Evolutionary conservation across 164 flowering plant species (phyloP), one percentile per base, ranked within the genome.

Genomic region (Hamamelis virginiana): DNA sequence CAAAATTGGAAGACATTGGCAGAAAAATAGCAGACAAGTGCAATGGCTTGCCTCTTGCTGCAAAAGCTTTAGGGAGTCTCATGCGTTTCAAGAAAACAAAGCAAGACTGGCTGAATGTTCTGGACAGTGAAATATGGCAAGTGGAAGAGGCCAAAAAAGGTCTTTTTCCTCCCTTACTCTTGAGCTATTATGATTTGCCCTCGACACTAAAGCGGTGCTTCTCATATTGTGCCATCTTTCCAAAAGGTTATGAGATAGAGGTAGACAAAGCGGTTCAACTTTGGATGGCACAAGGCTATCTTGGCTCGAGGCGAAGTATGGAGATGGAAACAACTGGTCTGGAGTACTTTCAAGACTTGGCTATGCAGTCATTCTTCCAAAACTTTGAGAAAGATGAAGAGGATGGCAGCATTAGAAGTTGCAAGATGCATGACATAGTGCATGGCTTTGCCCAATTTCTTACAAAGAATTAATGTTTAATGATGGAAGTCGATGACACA

Each of bases 391-490:
- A 47, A 63, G 62, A 46, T 33, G 21, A 33, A 6, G 41, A 8
- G 16, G 70, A 59, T 43, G 65, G 62, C 1, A 25, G 41, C n/a
- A 47, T 41, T 10, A 25, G 9, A 12, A 11, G 38, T 0, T 69
- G 27, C 19, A 55, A 48, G 15, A 69, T 64, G 75, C 75, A 66
- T 43, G 59, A 72, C 9, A 50, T 72, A 12, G 66, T 66, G 27
- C 69, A 64, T 38, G 74, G 64, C n/a, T 71, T 71, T 57, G 69
- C 64, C 5, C 44, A 45, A 9, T 55, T 56, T 38, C 57, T 71
- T 1, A 28, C 55, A 3, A 57, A 48, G 21, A 47, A 55, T 5
- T 62, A 70, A 53, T 63, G 62, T 23, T 23, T 27, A 14, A 18
- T 25, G n/a, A 11, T 19, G 26, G 19, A 64, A 3, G 58, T 44